Conservation (phyloP, 441 rosid genomes). For the Brassica balearica region DNA sequence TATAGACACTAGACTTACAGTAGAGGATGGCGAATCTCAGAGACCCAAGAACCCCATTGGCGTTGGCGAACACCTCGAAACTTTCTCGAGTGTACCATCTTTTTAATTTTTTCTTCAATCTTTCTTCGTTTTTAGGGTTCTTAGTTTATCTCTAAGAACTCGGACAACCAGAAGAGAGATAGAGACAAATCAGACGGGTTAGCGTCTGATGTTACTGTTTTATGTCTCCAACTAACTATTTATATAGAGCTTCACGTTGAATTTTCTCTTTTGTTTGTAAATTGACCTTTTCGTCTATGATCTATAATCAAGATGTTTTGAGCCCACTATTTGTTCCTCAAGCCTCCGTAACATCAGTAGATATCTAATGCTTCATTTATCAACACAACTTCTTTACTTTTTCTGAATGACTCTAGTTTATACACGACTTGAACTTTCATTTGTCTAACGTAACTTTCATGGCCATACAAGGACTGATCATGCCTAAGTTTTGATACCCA, state of each 20-base stretch:
- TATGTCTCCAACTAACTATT: constrained; percentile 28
- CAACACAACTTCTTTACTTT: constrained; percentile 37
- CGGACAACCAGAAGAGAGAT: constrained; percentile 13
- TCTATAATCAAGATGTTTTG: constrained; percentile 14
- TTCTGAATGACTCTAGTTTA: constrained; percentile 16
- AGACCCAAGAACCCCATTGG: constrained; percentile 97
- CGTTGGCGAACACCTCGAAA: constrained; percentile 94
- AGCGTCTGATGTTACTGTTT: constrained; percentile 20
- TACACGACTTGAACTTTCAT: constrained; percentile 30
- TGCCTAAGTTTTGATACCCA: too few species aligned
- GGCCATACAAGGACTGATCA: too few species aligned
- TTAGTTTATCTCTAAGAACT: constrained; percentile 21
- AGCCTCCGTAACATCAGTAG: constrained; percentile 19
- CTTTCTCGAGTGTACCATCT: constrained; percentile 71
- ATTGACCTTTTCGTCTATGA: constrained; percentile 32
- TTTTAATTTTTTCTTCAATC: neutral
- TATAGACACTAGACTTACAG: constrained; percentile 51
- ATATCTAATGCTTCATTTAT: constrained; percentile 35
- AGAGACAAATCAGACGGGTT: constrained; percentile 4
- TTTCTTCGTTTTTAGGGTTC: constrained; percentile 9
- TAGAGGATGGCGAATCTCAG: constrained; percentile 87
- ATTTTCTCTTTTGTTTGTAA: constrained; percentile 3
- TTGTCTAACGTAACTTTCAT: constrained; percentile 1
- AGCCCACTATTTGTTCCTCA: constrained; percentile 21
- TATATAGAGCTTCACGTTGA: constrained; percentile 17